These are phyloP conservation scores for Helicostylum pulchrum DNA, from an alignment of 192 early-diverging fungal species.

Conservation along the genomic window DNA sequence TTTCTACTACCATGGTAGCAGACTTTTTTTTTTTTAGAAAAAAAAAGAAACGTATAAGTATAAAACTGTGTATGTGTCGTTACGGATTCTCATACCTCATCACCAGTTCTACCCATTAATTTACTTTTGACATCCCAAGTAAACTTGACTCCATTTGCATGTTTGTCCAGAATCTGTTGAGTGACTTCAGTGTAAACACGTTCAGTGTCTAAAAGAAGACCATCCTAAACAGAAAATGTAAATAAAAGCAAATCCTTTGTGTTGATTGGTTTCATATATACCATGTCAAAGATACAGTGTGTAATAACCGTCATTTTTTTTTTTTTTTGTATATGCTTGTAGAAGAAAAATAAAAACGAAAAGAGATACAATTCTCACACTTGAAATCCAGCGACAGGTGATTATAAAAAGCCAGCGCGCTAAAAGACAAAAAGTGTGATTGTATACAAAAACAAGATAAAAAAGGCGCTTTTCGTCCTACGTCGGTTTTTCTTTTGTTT, in stretches of 20 bases:
- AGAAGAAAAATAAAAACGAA: not conserved
- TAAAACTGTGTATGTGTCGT: not conserved
- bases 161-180: conserved; percentile 73
- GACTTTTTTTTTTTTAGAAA: conserved; percentile 29
- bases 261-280: not conserved
- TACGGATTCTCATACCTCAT: conserved; percentile 37
- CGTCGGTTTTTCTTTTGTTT: too few relatives aligned
- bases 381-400: too few relatives aligned
- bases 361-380: too few relatives aligned
- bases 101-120: conserved; percentile 67
- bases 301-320: conserved; percentile 42
- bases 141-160: conserved; percentile 56
- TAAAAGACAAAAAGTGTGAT: too few relatives aligned
- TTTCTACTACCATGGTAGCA: conserved; percentile 63
- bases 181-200: conserved; percentile 86
- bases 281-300: conserved; percentile 78
- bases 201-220: conserved; percentile 83
- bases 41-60: not conserved
- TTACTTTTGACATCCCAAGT: conserved; percentile 66
- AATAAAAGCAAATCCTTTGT: not conserved
- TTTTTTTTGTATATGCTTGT: not conserved
- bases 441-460: too few relatives aligned
- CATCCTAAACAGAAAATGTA: conserved; percentile 42
- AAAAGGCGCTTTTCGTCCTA: too few relatives aligned
- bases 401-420: too few relatives aligned